Base-by-base conservation (phyloP, 2,329 filamentous ascomycete species). In the Xenoacremonium recifei region DNA sequence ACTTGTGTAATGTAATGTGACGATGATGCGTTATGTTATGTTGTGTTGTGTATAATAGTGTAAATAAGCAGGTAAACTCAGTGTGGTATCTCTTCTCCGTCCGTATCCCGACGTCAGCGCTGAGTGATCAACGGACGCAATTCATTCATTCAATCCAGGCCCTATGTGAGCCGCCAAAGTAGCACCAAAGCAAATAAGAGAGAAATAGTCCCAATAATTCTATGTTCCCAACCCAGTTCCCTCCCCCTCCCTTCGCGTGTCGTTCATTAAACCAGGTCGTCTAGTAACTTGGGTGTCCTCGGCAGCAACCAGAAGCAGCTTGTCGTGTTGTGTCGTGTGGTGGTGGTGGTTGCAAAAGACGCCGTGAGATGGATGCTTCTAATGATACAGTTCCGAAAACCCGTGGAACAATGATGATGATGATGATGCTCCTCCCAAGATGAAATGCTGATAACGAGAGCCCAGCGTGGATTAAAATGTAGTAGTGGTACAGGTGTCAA, bases 191-290 rank as follows among this genome's bases (percentile, higher is more conserved):
- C 30, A 36, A 42, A 42, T 32, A 47, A 47, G 36, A 38, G 40
- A 44, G 45, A 48, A 43, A 34, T 27, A 34, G 12, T 51, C 52
- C 53, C 40, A 50, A 52, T 54, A 43, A 56, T 53, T 57, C 54
- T 57, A 58, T 57, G 45, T 54, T 58, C 54, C 54, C 54, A 53
- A 49, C 52, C 45, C 52, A 48, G 48, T n/a, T n/a, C n/a, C n/a
- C n/a, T n/a, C n/a, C n/a, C n/a, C n/a, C n/a, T n/a, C n/a, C n/a
- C n/a, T n/a, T n/a, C n/a, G n/a, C n/a, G n/a, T n/a, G n/a, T n/a
- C 54, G 47, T 58, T 55, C 52, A 50, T 57, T 54, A 42, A 57
- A n/a, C n/a, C n/a, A n/a, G n/a, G n/a, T n/a, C n/a, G n/a, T n/a
- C n/a, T n/a, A n/a, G n/a, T n/a, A n/a, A n/a, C n/a, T n/a, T n/a